phyloP scores from a whole-genome alignment of 2,329 filamentous ascomycete genomes.

The Ophiostoma australiae region DNA sequence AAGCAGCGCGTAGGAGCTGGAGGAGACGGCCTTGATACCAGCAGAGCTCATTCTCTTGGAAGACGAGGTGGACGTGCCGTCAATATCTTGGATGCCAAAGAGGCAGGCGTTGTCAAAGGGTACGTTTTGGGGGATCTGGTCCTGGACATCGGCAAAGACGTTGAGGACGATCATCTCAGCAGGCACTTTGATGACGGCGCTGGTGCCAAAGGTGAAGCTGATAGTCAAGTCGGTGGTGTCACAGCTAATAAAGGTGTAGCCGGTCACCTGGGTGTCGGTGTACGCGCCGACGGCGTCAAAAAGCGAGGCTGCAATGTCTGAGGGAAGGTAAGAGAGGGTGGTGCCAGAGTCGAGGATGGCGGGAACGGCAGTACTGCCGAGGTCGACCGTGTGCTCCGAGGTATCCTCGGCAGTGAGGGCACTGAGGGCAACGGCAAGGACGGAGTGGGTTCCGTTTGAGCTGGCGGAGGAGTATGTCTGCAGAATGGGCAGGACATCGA shows the following conservation, averaged over 20 bases:
- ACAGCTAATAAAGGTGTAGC: constrained; percentile 41
- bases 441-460: constrained; percentile 37
- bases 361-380: constrained; percentile 30
- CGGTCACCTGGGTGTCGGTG: constrained; percentile 36
- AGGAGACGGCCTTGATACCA: constrained; percentile 10
- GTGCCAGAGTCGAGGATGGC: constrained; percentile 65
- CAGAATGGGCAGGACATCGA: constrained; percentile 53
- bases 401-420: constrained; percentile 32
- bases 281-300: constrained; percentile 38
- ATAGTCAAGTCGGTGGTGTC: constrained; percentile 33
- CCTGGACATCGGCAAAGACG: constrained; percentile 31
- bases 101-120: constrained; percentile 45
- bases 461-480: constrained; percentile 37
- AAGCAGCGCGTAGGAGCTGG: constrained; percentile 34
- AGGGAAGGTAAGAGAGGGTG: constrained; percentile 59
- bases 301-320: constrained; percentile 41
- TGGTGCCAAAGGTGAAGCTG: constrained; percentile 33
- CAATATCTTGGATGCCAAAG: constrained; percentile 49
- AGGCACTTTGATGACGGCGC: constrained; percentile 32
- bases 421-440: constrained; percentile 41
- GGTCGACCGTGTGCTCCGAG: constrained; percentile 15
- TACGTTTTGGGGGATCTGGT: constrained; percentile 32
- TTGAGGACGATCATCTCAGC: constrained; percentile 40
- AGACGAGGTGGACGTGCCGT: constrained; percentile 23
- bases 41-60: neutral